A percentile compares a stretch with the other conserved stretches of the same genome.
These are phyloP conservation scores for Lentinus polychrous DNA, from an alignment of 1,284 basidiomycete genomes.

Conservation along the genomic window DNA sequence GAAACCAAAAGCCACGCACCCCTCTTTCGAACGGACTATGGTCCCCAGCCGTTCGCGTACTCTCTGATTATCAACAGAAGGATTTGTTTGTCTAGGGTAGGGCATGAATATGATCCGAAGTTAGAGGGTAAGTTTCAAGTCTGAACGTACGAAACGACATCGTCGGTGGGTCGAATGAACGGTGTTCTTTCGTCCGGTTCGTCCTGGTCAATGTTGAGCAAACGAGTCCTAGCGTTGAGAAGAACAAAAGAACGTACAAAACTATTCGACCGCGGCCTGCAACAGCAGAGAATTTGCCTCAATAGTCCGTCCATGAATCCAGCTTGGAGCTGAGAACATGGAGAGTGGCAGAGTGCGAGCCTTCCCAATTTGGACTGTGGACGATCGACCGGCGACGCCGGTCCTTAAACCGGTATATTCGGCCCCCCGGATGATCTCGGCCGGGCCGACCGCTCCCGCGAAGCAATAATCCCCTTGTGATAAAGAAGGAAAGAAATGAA, in stretches of 20 bases:
- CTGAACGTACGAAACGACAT: conserved; percentile 7
- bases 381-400: neutral
- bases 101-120: neutral
- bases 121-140: neutral
- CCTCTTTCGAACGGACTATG: conserved; percentile 59
- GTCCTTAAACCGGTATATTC: neutral
- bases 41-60: conserved; percentile 47
- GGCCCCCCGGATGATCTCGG: neutral
- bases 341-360: neutral
- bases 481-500: too few species aligned
- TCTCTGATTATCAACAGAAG: conserved; percentile 41
- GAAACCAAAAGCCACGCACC: conserved; percentile 32
- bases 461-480: neutral
- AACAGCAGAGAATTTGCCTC: conserved; percentile 3
- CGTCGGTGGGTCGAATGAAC: conserved; percentile 10
- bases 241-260: conserved; percentile 1
- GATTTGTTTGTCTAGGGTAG: conserved; percentile 14
- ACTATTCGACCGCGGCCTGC: conserved; percentile 2
- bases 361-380: neutral
- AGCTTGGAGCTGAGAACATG: neutral
- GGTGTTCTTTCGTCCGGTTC: conserved; percentile 10
- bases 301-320: conserved; percentile 2
- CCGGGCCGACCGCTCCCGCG: neutral
- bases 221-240: neutral
- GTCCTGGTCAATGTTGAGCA: conserved; percentile 1